Percentiles rank a stretch among this genome's conserved stretches.
These are phyloP conservation scores for Graphium sp. DNA, from an alignment of 2,329 filamentous ascomycete genomes.

Conservation along the genomic window DNA sequence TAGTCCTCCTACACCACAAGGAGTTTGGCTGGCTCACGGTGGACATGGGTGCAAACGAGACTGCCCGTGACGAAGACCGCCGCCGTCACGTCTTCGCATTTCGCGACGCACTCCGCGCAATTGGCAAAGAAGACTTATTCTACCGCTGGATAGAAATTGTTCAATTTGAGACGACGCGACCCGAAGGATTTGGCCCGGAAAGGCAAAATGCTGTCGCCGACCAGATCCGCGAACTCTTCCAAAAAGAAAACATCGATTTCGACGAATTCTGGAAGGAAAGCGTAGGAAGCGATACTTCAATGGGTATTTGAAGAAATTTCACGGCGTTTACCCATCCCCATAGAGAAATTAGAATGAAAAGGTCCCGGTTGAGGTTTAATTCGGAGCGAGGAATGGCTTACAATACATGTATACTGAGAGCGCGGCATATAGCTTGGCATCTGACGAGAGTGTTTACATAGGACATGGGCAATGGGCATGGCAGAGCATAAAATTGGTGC, in stretches of 20 bases:
- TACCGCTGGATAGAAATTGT: slow-evolving; percentile 88
- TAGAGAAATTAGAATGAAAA: no score
- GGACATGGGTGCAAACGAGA: slow-evolving; percentile 40
- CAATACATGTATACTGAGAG: no score
- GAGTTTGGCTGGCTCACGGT: slow-evolving; percentile 48
- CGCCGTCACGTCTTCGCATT: slow-evolving; percentile 66
- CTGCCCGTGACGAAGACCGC: slow-evolving; percentile 31
- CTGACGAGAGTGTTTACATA: no score
- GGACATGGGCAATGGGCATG: no score
- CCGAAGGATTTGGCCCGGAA: slow-evolving; percentile 62
- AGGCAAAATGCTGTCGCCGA: slow-evolving; percentile 55
- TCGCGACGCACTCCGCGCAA: slow-evolving; percentile 52
- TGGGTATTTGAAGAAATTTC: no score
- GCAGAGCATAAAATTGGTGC: no score
- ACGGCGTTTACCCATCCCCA: no score
- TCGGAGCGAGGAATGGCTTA: no score
- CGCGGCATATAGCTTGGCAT: no score
- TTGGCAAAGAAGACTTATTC: slow-evolving; percentile 81
- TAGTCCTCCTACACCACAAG: slow-evolving; percentile 52
- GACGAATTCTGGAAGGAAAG: slow-evolving; percentile 59
- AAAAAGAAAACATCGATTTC: slow-evolving; percentile 63
- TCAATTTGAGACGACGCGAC: slow-evolving; percentile 67
- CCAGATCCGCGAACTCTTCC: slow-evolving; percentile 62
- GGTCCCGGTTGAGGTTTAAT: no score
- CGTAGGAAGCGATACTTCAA: slow-evolving; percentile 22